Base-by-base conservation (phyloP, 768 basidiomycete species). In the Fomitopsis pulvina region DNA sequence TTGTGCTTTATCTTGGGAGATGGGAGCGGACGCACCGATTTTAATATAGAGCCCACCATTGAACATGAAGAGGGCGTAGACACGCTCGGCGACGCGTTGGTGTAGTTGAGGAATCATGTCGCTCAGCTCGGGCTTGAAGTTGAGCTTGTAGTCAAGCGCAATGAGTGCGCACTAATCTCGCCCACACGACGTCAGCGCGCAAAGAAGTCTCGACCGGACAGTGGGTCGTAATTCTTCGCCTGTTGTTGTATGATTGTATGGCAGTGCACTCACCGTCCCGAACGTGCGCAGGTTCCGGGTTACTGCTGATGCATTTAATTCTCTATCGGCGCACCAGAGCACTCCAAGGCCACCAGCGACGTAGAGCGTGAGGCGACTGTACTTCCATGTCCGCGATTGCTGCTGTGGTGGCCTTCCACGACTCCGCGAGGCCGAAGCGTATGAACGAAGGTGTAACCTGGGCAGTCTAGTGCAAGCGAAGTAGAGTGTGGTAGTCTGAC, bases 1-100 rank as follows among this genome's bases (percentile, higher is more conserved):
- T n/a, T n/a, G n/a, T n/a, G n/a, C n/a, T n/a, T n/a, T n/a, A n/a
- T n/a, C n/a, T n/a, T n/a, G n/a, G 6, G 46, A 37, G 6, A 37
- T 16, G 21, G 24, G 11, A 30, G 45, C 40, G 38, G 45, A 53
- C 72, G 50, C 43, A 73, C 86, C 88, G 40, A 91, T 84, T 64
- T 92, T 91, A 58, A 92, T 87, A 63, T 90, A 92, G 2, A 92
- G 69, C 5, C 89, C 88, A 8, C 89, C 87, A 66, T 95, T 95
- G 34, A 79, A 78, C 0, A 80, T 83, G 58, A 92, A 79, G 41
- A 96, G 73, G 61, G 84, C 69, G 54, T 80, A 84, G 51, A 97
- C 71, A 47, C 91, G 72, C 18, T 82, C 72, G 0, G 91, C 92
- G 9, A 93, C 89, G 39, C 94, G 80, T 55, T 88, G 79, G 55